Conservation (phyloP, 345 rosid genomes). For the Euphorbia tirucalli region DNA sequence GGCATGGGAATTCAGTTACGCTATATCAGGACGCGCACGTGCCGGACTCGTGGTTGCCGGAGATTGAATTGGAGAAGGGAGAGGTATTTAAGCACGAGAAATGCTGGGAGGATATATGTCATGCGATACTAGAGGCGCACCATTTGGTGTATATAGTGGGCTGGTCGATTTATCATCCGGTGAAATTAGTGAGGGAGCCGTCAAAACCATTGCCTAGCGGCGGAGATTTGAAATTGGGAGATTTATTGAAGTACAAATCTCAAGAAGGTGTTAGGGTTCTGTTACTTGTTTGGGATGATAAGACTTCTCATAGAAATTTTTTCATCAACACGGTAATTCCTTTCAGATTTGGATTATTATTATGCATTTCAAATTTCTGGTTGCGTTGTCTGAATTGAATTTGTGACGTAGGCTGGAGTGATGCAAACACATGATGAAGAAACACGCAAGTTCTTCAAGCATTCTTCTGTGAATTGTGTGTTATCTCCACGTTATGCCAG, state of each 20-base stretch:
- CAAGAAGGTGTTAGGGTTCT: slow-evolving; percentile 85
- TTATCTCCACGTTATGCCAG: slow-evolving; percentile 73
- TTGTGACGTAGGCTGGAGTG: slow-evolving; percentile 50
- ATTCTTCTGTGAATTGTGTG: slow-evolving; percentile 61
- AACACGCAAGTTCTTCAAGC: slow-evolving; percentile 69
- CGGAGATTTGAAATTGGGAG: slow-evolving; percentile 63
- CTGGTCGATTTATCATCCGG: slow-evolving; percentile 81
- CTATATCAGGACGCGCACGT: slow-evolving; percentile 85
- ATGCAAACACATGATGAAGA: slow-evolving; percentile 83
- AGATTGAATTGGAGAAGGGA: slow-evolving; percentile 63
- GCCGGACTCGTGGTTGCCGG: slow-evolving; percentile 41
- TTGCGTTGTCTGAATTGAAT: not conserved
- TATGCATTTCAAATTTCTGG: not conserved
- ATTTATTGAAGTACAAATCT: slow-evolving; percentile 72
- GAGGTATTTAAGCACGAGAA: slow-evolving; percentile 38
- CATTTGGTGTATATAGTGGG: slow-evolving; percentile 75
- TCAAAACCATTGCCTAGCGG: slow-evolving; percentile 57
- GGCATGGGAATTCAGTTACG: slow-evolving; percentile 60
- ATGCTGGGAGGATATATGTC: slow-evolving; percentile 95
- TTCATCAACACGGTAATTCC: slow-evolving; percentile 60
- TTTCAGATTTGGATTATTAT: too few species aligned
- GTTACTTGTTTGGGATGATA: slow-evolving; percentile 91
- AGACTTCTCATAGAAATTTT: slow-evolving; percentile 75
- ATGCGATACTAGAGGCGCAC: slow-evolving; percentile 79
- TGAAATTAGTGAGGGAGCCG: slow-evolving; percentile 68